These are phyloP conservation scores for Dictyophora rubrovolvata DNA, from an alignment of 768 basidiomycete genomes.

Conservation along the genomic window DNA sequence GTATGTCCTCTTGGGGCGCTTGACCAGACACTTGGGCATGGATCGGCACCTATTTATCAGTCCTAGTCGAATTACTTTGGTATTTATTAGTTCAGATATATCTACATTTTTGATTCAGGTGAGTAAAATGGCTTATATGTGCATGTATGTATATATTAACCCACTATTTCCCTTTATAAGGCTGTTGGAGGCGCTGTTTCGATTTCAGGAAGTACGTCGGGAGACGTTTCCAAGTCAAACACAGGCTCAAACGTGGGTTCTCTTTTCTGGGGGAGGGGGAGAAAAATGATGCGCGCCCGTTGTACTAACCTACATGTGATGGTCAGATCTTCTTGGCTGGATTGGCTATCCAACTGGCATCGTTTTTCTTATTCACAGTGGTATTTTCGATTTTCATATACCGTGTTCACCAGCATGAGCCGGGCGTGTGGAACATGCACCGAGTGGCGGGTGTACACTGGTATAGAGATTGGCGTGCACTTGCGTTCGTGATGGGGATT, in stretches of 20 bases:
- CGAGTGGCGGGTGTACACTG: background rate
- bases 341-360: constrained; percentile 43
- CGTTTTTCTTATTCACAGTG: constrained; percentile 38
- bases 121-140: background rate
- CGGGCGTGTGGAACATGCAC: constrained; percentile 26
- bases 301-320: too few species aligned
- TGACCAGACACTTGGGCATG: constrained; percentile 40
- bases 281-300: background rate
- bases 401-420: constrained; percentile 33
- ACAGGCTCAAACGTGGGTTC: constrained; percentile 28
- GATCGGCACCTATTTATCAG: constrained; percentile 40
- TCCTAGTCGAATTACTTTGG: constrained; percentile 37
- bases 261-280: too few species aligned
- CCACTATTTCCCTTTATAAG: constrained; percentile 17
- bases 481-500: constrained; percentile 39
- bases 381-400: constrained; percentile 40
- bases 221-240: constrained; percentile 9
- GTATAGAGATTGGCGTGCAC: constrained; percentile 44
- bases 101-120: constrained; percentile 60
- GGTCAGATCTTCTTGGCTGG: constrained; percentile 47
- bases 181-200: constrained; percentile 41
- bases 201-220: constrained; percentile 23
- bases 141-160: constrained; percentile 1
- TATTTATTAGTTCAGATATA: constrained; percentile 56
- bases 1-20: constrained; percentile 54